These are phyloP conservation scores for Alternaria arborescens DNA, from an alignment of 2,329 filamentous ascomycete species.

Conservation along the genomic window DNA sequence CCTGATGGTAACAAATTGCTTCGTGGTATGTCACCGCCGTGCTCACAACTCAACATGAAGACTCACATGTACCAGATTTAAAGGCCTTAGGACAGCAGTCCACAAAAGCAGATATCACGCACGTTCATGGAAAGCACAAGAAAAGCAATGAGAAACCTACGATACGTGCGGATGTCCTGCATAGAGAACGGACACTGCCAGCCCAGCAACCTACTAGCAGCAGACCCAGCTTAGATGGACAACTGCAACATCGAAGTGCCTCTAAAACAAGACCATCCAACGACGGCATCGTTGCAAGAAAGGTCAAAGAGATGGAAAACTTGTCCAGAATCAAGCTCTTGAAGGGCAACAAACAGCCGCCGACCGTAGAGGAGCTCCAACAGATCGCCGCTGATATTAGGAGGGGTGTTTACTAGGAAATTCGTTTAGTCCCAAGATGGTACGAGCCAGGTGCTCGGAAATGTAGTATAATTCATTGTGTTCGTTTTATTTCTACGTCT, in stretches of 20 bases:
- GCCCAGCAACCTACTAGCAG: neutral
- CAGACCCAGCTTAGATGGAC: neutral
- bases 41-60: neutral
- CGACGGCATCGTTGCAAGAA: slow-evolving; percentile 2
- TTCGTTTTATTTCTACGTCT: neutral
- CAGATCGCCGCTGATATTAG: slow-evolving; percentile 35
- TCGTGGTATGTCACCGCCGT: slow-evolving; percentile 21
- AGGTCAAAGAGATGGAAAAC: slow-evolving; percentile 11
- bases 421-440: neutral
- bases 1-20: slow-evolving; percentile 34
- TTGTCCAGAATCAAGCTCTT: slow-evolving; percentile 2
- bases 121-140: neutral
- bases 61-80: slow-evolving; percentile 26
- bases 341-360: slow-evolving; percentile 18
- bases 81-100: slow-evolving; percentile 13
- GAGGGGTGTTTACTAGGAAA: slow-evolving; percentile 24
- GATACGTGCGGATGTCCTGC: neutral
- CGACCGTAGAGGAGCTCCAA: slow-evolving; percentile 33
- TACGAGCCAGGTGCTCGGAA: neutral
- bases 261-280: neutral
- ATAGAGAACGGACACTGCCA: neutral
- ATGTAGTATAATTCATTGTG: neutral
- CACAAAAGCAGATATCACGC: neutral
- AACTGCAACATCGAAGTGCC: neutral
- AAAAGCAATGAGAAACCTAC: neutral